Evolutionary conservation across 2,329 filamentous ascomycete species (phyloP), one percentile per base, ranked within the genome.

Genomic region (Alternaria infectoria): DNA sequence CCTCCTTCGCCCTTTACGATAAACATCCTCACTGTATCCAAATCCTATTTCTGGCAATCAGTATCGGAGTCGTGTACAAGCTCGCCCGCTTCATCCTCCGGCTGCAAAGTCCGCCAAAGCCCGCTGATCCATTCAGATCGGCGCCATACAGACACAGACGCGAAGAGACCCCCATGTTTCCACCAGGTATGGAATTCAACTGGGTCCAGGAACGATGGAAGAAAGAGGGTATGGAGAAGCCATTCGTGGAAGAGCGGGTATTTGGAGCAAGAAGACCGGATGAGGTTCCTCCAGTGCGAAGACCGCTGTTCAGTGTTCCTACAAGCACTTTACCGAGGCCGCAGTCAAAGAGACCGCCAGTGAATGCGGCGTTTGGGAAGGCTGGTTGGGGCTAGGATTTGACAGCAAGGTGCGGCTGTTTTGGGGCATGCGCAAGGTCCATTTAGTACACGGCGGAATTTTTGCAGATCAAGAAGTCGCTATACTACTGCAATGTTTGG

Each of bases 121-220:
- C 7, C 49, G 17, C 6, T 13, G 28, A 36, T 2, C 3, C 15
- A 9, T 51, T 36, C 5, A 51, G 17, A 7, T 36, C 49, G 17
- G 15, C 49, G 4, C 49, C 49, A 25, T 36, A 36, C 21, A 54
- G 26, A 46, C 36, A 28, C 19, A n/a, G 11, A 11, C 43, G 17
- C 12, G 19, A 13, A 36, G 17, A 6, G 7, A 51, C 54, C 12
- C 36, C 36, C 10, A 46, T 51, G 28, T 51, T 43, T 7, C 54
- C 54, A 2, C 59, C 54, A 3, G 54, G 59, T 15, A 57, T 61
- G 54, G 32, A 61, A 6, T 44, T 57, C 30, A 40, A 61, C n/a
- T 30, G 12, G 10, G 54, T 61, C 5, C 45, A 32, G 15, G 26
- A 30, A 23, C 43, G 40, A 15, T 61, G 59, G 59, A 52, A 19